Evolutionary conservation across 2,329 filamentous ascomycete species (phyloP), one percentile per base, ranked within the genome.

Genomic region (Nigrospora oryzae): DNA sequence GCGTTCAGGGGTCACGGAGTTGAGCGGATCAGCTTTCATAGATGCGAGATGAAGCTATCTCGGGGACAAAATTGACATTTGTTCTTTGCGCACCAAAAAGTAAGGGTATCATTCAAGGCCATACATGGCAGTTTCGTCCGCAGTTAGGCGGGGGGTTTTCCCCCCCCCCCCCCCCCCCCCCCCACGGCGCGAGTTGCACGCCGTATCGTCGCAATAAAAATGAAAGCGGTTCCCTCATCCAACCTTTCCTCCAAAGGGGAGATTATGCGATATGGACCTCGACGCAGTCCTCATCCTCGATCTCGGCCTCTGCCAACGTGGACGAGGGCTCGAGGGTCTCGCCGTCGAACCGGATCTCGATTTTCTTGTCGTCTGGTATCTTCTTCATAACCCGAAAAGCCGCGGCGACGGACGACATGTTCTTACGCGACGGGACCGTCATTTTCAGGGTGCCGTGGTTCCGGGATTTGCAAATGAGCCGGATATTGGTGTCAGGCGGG

Each of bases 311-410:
- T 38, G 70, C 70, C 38, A 93, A 71, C 2, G 73, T 76, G 30
- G 68, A 65, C 2, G 79, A 69, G 15, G 77, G 73, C 13, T 83
- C 76, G 28, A 94, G 66, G 39, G 69, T 67, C 42, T 90, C 87
- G 13, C 89, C 89, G 53, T 95, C 89, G 62, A 89, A 90, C 52
- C 74, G 70, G 11, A 95, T 66, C 34, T 73, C 71, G 3, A 93
- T 65, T 0, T 71, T 62, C 51, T 71, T 74, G 5, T 74, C 71
- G 1, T 65, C 57, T 0, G 66, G 62, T 15, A 90, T 60, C 0
- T 67, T 54, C 30, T 75, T 71, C 52, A 73, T 66, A 34, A 68
- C 67, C 42, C 79, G 74, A 59, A 85, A 91, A 4, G 72, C 75
- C 35, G 66, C 68, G 15, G 85, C 67, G 42, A 94, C 70, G 43